Conservation (phyloP, 257 asterid species). For the Solanum pennellii region DNA sequence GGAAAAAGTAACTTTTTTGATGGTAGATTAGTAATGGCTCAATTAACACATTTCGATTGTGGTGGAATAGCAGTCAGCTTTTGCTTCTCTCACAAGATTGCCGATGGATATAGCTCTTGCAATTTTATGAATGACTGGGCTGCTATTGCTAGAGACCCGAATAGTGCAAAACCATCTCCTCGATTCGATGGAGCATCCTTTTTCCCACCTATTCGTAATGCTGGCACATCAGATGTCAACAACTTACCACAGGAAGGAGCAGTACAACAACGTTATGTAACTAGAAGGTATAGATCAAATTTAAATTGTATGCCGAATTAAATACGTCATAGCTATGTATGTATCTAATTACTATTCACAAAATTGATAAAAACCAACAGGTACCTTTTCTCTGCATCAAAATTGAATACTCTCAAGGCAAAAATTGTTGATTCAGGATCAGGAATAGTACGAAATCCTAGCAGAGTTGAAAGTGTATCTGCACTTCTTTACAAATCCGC, state of each 20-base stretch:
- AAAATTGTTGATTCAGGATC: not conserved
- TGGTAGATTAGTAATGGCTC: not conserved
- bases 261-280: not conserved
- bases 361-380: not conserved
- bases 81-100: not conserved
- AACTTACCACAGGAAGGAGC: not conserved
- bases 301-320: not conserved
- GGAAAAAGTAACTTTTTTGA: not conserved
- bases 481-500: not conserved
- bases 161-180: not conserved
- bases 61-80: not conserved
- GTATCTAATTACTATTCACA: not conserved
- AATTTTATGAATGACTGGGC: not conserved
- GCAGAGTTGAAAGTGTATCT: not conserved
- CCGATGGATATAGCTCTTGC: not conserved
- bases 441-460: not conserved
- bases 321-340: not conserved
- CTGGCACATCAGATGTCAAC: not conserved
- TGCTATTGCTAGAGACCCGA: not conserved
- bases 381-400: not conserved
- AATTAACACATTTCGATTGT: not conserved
- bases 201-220: not conserved
- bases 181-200: not conserved
- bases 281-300: not conserved
- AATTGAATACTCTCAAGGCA: not conserved